These are phyloP conservation scores for Salix exigua DNA, from an alignment of 345 rosid genomes.

Conservation along the genomic window DNA sequence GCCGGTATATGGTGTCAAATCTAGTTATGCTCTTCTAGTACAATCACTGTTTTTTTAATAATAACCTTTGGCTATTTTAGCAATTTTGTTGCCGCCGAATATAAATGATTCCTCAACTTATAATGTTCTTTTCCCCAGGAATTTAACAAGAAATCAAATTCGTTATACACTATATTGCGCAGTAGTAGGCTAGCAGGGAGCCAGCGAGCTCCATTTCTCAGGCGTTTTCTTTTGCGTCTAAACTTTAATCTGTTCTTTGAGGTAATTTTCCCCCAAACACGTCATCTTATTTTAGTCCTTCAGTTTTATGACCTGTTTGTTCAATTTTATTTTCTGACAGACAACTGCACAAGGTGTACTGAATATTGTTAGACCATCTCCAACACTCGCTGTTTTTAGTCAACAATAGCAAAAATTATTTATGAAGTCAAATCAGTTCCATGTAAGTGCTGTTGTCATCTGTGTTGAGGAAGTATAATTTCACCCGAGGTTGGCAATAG, in stretches of 20 bases:
- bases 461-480: neutral
- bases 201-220: conserved; percentile 91
- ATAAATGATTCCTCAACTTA: conserved; percentile 5
- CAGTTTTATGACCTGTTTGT: neutral
- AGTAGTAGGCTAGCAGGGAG: conserved; percentile 95
- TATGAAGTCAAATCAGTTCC: neutral
- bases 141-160: conserved; percentile 91
- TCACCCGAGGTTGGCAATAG: neutral
- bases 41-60: neutral
- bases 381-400: conserved; percentile 51
- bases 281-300: neutral
- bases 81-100: neutral
- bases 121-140: conserved; percentile 44
- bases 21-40: neutral
- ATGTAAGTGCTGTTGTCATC: conserved; percentile 25
- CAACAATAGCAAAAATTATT: conserved; percentile 25
- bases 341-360: conserved; percentile 80
- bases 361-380: conserved; percentile 77
- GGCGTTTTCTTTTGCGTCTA: conserved; percentile 87
- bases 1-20: no score
- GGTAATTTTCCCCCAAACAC: conserved; percentile 34
- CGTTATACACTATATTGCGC: conserved; percentile 79
- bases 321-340: conserved; percentile 36
- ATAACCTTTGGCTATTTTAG: neutral
- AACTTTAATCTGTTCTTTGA: conserved; percentile 89